Base-by-base conservation (phyloP, 352 stramenopile species). In the Pythium grandisporangium region DNA sequence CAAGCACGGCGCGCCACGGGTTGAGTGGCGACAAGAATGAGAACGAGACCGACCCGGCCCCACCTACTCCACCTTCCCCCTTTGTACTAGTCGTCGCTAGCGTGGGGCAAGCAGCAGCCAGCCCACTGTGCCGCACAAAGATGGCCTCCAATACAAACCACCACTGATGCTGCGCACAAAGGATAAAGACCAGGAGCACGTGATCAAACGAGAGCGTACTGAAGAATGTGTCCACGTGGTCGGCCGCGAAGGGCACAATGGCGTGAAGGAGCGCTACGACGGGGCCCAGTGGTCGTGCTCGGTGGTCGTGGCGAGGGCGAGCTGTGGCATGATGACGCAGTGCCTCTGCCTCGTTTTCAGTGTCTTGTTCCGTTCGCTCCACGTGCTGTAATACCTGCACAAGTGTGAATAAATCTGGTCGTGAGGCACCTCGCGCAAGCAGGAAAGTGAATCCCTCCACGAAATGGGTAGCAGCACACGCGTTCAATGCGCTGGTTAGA, bases 101-200 rank as follows among this genome's bases (percentile, higher is more conserved):
- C n/a, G n/a, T n/a, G n/a, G n/a, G n/a, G n/a, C n/a, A n/a, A n/a
- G n/a, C n/a, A n/a, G n/a, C n/a, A n/a, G n/a, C n/a, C n/a, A n/a
- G n/a, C n/a, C n/a, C n/a, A n/a, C n/a, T 39, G 19, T 80, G 61
- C 1, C 37, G 39, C 13, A 76, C 45, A 17, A 84, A 80, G 20
- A 80, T 25, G 1, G 40, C 23, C 5, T 67, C 38, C 2, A 84
- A 37, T 12, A 78, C 58, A 14, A 61, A 56, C 68, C 71, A 84
- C 30, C 80, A 50, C 17, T 64, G 42, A 26, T 63, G 70, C 21
- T 58, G 66, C 6, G 66, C 67, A 17, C 63, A 80, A 14, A 69
- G 47, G 26, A 80, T 68, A 5, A 84, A 32, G 5, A 71, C 48
- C 21, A 64, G 62, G 13, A 70, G 51, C 2, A 78, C 27, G 13